Evolutionary conservation across 2,329 filamentous ascomycete genomes (phyloP).

Genomic region (Amauroascus niger): DNA sequence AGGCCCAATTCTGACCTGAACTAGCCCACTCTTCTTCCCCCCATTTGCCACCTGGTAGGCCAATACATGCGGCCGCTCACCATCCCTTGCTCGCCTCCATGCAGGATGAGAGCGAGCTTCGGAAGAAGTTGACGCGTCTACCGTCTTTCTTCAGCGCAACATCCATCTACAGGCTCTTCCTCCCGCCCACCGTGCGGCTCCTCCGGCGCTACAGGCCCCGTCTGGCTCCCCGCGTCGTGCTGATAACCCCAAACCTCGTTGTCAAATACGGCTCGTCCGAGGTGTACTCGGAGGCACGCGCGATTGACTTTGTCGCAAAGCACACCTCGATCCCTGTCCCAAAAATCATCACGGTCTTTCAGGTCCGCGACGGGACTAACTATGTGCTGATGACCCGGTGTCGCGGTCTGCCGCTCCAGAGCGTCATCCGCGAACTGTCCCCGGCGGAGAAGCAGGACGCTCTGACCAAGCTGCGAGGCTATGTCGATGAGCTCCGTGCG

Average conservation of each 20-base stretch:
- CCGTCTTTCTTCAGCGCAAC: not conserved
- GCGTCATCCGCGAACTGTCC: slow-evolving; percentile 16
- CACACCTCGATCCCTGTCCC: slow-evolving; percentile 40
- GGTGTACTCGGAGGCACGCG: not conserved
- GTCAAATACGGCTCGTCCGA: not conserved
- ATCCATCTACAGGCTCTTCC: not conserved
- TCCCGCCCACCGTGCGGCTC: not conserved
- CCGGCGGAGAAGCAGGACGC: slow-evolving; percentile 7
- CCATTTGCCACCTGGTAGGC: too few relatives aligned
- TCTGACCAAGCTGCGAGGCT: slow-evolving; percentile 12
- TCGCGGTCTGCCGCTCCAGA: slow-evolving; percentile 22
- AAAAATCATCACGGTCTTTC: slow-evolving; percentile 37
- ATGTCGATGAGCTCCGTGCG: slow-evolving; percentile 16
- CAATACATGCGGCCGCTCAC: too few relatives aligned
- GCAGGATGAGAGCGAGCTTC: not conserved
- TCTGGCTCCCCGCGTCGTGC: not conserved
- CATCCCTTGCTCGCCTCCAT: slow-evolving; percentile 1
- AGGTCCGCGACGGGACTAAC: slow-evolving; percentile 26
- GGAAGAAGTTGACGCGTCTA: not conserved
- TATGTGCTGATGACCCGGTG: slow-evolving; percentile 42
- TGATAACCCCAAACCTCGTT: slow-evolving; percentile 3
- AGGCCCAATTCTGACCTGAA: too few relatives aligned
- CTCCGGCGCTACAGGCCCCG: slow-evolving; percentile 1
- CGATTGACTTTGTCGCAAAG: slow-evolving; percentile 9
- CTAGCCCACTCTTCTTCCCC: too few relatives aligned